phyloP scores from a whole-genome alignment of 768 basidiomycete genomes.

The Termitomyces sp. region DNA sequence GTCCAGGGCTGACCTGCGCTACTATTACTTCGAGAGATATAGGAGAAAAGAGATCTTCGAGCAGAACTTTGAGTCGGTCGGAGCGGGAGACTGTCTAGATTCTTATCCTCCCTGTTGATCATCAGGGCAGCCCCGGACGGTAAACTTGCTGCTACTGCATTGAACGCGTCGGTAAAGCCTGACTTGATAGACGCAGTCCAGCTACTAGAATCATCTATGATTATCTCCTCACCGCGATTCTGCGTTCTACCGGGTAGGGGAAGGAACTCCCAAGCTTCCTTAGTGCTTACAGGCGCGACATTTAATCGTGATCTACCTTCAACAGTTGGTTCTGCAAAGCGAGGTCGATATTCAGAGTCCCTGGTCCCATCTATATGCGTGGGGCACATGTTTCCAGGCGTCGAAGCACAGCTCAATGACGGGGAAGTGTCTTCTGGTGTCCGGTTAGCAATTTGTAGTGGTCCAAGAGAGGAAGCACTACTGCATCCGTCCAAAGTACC shows the following conservation, averaged over 20 bases:
- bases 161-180: constrained; percentile 43
- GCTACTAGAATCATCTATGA: constrained; percentile 17
- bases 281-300: background rate
- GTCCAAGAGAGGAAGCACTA: constrained; percentile 32
- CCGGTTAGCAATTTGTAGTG: constrained; percentile 43
- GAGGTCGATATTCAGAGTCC: constrained; percentile 18
- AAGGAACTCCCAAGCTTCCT: constrained; percentile 9
- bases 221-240: background rate
- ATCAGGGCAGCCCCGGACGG: constrained; percentile 11
- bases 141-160: constrained; percentile 40
- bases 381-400: constrained; percentile 15
- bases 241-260: constrained; percentile 24
- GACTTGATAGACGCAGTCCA: constrained; percentile 40
- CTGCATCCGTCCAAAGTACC: constrained; percentile 20
- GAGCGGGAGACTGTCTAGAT: constrained; percentile 19
- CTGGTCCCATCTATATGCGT: background rate
- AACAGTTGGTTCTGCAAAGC: constrained; percentile 26
- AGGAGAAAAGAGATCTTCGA: constrained; percentile 7
- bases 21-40: constrained; percentile 12
- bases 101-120: constrained; percentile 4
- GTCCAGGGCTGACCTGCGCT: constrained; percentile 27
- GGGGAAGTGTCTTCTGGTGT: constrained; percentile 41
- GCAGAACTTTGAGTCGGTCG: constrained; percentile 16
- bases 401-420: constrained; percentile 23
- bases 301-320: constrained; percentile 24